Base-by-base conservation (phyloP, 768 basidiomycete species). In the Kwoniella pini region DNA sequence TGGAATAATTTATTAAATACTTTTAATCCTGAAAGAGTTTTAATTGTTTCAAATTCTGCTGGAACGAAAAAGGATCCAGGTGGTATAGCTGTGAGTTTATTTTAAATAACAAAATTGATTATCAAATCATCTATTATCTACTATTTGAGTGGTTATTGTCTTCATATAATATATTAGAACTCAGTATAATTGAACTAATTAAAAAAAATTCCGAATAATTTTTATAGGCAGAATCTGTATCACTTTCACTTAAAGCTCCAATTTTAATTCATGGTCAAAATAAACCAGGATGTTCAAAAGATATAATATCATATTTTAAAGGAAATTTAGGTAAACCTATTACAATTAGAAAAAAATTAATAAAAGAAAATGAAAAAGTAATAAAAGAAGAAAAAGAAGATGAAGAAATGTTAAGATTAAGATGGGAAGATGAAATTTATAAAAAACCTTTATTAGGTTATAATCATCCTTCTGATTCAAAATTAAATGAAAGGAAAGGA, bases 1-100 rank as follows among this genome's bases (percentile, higher is more conserved):
- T 97, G 93, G 93, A 74, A 80, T 27, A 83, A 86, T 67, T 88
- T 91, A 52, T 80, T 85, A 43, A 77, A 82, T 42, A 82, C 84
- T 0, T 97, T 98, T 68, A 90, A 89, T 0, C 82, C 85, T 24
- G 83, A 83, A 0, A 88, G 91, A 61, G 84, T 99, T 4, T 80
- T 99, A 62, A 85, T 98, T 45, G 94, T 98, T 31, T 91, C 90
- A 77, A 99, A 99, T 75, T 93, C 94, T 19, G 91, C 91, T 0
- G 94, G 95, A 1, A 89, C 90, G 24, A 54, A 62, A 46, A 83
- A 81, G 57, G 82, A 86, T 57, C 90, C 87, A 0, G 88, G 87
- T 19, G 85, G 85, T 13, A 84, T 97, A 44, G 89, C 93, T 79
- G 94, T 91, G 55, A 65, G 68, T 71, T 9, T 22, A 13, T 4